Conservation (phyloP, 164 flowering plant species). For the Dillenia suffruticosa region DNA sequence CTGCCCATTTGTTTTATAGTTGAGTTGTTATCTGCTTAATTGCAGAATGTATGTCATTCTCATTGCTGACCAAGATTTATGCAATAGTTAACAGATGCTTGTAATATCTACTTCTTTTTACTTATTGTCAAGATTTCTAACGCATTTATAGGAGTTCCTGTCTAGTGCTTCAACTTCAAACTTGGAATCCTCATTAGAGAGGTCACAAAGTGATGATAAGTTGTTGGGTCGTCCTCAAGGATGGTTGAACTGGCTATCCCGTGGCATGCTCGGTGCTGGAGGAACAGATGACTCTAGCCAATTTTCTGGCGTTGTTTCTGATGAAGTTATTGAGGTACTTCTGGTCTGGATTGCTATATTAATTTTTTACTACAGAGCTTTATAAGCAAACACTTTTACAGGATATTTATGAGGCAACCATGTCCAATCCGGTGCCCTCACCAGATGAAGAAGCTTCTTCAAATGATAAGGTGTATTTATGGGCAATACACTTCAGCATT, state of each 20-base stretch:
- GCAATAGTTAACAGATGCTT: neutral
- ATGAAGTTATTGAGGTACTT: conserved; percentile 79
- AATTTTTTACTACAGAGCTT: neutral
- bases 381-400: conserved; percentile 18
- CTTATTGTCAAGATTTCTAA: neutral
- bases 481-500: conserved; percentile 46
- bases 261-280: conserved; percentile 98
- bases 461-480: conserved; percentile 33
- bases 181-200: conserved; percentile 26
- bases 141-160: conserved; percentile 40
- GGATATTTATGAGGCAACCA: conserved; percentile 92
- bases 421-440: conserved; percentile 52
- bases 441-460: conserved; percentile 29
- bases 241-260: conserved; percentile 93
- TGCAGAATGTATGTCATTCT: no score
- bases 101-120: neutral
- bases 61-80: no score
- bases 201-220: conserved; percentile 48
- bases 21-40: neutral
- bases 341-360: neutral
- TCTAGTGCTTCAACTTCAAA: conserved; percentile 24
- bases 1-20: neutral
- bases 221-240: conserved; percentile 59
- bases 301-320: conserved; percentile 93
- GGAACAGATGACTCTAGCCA: conserved; percentile 86